phyloP scores from a whole-genome alignment of 306 rosid species.

The Cyamopsis tetragonoloba region DNA sequence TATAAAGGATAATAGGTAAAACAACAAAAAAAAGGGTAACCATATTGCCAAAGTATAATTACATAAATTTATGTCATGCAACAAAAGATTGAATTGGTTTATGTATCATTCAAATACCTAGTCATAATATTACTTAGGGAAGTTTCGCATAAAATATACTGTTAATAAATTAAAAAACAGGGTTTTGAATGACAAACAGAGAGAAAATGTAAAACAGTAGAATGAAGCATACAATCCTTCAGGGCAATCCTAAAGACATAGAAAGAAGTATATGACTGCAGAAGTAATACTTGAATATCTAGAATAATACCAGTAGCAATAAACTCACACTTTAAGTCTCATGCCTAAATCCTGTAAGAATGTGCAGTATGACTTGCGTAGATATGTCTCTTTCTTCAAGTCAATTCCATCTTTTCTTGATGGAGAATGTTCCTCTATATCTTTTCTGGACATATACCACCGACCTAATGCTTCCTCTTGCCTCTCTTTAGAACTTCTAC shows the following conservation, averaged over 20 bases:
- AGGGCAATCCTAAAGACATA: constrained; percentile 3
- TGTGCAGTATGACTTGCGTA: constrained; percentile 92
- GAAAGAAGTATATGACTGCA: neutral
- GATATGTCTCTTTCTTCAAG: constrained; percentile 85
- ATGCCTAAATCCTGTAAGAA: constrained; percentile 93
- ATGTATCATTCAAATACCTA: neutral
- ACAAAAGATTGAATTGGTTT: neutral
- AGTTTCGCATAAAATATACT: constrained; percentile 9
- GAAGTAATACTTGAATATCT: neutral
- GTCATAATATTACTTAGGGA: neutral
- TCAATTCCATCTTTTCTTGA: constrained; percentile 84
- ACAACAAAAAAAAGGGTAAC: constrained; percentile 7
- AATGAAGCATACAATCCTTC: neutral
- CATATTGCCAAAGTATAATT: neutral
- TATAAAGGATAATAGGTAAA: constrained; percentile 1
- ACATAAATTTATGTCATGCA: neutral
- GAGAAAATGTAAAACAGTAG: neutral
- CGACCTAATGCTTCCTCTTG: constrained; percentile 36
- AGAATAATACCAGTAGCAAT: neutral
- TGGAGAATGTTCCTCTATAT: constrained; percentile 85
- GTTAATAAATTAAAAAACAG: neutral
- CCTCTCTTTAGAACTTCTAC: constrained; percentile 30
- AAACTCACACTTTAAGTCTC: constrained; percentile 94
- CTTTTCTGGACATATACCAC: constrained; percentile 82
- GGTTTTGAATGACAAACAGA: neutral